Percentiles rank a stretch among this genome's conserved stretches.
Evolutionary conservation across 768 basidiomycete species (phyloP).

Genomic region (Lactarius hatsudake): DNA sequence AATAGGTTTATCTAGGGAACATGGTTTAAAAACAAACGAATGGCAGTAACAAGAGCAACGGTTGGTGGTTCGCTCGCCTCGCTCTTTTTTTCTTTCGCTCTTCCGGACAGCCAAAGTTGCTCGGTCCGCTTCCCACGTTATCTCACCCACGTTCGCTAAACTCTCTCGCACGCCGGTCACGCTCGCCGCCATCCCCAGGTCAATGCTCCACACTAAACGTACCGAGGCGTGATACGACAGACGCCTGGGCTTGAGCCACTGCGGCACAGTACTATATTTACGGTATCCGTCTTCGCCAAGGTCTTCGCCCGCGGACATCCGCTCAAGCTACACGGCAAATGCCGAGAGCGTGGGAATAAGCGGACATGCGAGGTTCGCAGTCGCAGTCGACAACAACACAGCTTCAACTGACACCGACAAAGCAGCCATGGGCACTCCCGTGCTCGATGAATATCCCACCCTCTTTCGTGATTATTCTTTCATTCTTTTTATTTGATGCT

Average conservation of each 20-base stretch:
- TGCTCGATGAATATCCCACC: conserved; percentile 73
- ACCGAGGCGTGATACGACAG: neutral
- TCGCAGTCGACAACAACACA: too few relatives aligned
- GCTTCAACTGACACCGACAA: neutral
- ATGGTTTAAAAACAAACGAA: neutral
- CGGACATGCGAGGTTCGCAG: neutral
- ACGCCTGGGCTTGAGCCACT: neutral
- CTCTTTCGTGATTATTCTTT: conserved; percentile 65
- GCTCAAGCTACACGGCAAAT: neutral
- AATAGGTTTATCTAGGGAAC: neutral
- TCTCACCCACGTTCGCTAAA: too few relatives aligned
- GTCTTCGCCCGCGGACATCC: neutral
- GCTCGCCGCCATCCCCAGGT: too few relatives aligned
- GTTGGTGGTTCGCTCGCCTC: neutral
- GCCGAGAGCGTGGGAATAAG: neutral
- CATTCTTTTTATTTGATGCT: neutral
- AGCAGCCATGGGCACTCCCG: conserved; percentile 32
- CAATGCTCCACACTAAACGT: neutral
- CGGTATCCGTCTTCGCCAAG: too few relatives aligned
- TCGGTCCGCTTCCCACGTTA: too few relatives aligned
- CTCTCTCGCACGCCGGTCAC: too few relatives aligned
- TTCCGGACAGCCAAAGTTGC: too few relatives aligned
- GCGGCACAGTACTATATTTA: neutral
- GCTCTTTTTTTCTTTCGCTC: too few relatives aligned
- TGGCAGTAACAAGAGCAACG: neutral